Evolutionary conservation across 1,139 yeast genomes (phyloP), one percentile per base, ranked within the genome.

Genomic region (Tardiomyces digboiensis): DNA sequence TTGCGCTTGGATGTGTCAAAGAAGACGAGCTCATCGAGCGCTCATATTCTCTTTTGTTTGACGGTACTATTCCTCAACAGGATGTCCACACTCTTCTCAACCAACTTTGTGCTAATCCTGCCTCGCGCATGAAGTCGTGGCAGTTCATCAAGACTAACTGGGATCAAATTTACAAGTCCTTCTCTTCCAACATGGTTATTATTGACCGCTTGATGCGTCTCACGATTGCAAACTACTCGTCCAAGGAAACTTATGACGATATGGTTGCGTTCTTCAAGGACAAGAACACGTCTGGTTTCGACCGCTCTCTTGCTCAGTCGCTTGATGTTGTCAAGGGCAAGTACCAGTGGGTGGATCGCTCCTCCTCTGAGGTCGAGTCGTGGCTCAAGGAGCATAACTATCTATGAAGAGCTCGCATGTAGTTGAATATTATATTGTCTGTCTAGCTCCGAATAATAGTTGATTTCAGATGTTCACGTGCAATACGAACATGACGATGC

Each of bases 171-270:
- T 66, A 67, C 53, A 71, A 76, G 59, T 68, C 74, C 54, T 74
- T 86, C 60, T 95, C 97, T 41, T 87, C 94, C n/a, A 82, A 85
- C 22, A 74, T 83, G 50, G 74, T 87, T 19, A 76, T 88, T 81
- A 72, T 89, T 53, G 83, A 91, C 39, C 71, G 82, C 16, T 80
- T 89, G 46, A 82, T 88, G 36, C 70, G 72, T 41, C 53, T 82
- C 42, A 67, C 80, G 41, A 72, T 85, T 10, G 67, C 81, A 29
- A 82, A 85, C 2, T 84, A 82, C 65, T 76, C 89, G 40, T 74
- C 78, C 47, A 64, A 66, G 44, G 78, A 74, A 42, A 81, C 80
- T 55, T 75, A 77, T 53, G 68, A 71, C 13, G 75, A 72, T 41
- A 76, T 85, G 48, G 71, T 72, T 52, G 61, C 62, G 43, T 86